A percentile compares a stretch with the other conserved stretches of the same genome.
These are phyloP conservation scores for Trametes villosa DNA, from an alignment of 768 basidiomycete species.

Conservation along the genomic window DNA sequence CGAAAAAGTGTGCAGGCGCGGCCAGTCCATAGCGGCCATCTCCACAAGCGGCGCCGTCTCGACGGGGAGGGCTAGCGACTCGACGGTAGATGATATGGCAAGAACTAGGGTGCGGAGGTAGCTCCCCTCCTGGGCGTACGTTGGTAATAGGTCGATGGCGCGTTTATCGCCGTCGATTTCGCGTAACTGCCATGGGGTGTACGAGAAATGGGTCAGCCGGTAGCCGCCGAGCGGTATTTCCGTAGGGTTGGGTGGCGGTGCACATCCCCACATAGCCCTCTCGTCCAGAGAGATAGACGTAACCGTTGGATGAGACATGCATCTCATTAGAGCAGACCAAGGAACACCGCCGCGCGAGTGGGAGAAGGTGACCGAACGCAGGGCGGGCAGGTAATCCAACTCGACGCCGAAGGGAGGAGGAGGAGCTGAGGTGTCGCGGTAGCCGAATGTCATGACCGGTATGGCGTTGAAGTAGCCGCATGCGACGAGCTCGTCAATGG, in stretches of 20 bases:
- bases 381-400: background rate
- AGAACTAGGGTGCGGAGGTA: background rate
- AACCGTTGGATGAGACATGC: background rate
- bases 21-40: background rate
- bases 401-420: background rate
- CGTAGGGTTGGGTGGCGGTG: background rate
- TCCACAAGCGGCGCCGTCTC: background rate
- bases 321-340: background rate
- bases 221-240: background rate
- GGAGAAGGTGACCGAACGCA: background rate
- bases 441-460: background rate
- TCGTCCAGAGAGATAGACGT: background rate
- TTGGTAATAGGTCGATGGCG: background rate
- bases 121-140: background rate
- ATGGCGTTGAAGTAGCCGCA: background rate
- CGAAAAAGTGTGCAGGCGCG: background rate
- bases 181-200: background rate
- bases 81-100: background rate
- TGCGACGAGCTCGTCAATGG: background rate
- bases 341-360: background rate
- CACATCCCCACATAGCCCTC: background rate
- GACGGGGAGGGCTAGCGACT: background rate
- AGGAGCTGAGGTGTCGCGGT: background rate
- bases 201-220: background rate
- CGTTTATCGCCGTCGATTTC: background rate